phyloP scores from a whole-genome alignment of 257 asterid species.

The Echium plantagineum region DNA sequence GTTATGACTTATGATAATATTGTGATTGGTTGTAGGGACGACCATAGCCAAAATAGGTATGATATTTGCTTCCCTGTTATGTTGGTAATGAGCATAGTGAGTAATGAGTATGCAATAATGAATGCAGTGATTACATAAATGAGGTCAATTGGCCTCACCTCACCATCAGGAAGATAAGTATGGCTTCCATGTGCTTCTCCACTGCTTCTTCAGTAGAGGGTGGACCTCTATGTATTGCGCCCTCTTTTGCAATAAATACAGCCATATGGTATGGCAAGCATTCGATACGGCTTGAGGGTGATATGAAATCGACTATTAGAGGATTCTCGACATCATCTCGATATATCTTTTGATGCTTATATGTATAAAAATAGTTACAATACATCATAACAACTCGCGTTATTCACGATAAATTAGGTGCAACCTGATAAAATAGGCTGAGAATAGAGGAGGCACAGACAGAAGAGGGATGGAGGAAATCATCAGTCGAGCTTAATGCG shows the following conservation, averaged over 20 bases:
- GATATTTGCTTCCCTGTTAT: neutral
- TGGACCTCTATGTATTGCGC: neutral
- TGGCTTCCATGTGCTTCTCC: neutral
- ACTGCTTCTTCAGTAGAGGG: neutral
- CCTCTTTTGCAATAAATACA: neutral
- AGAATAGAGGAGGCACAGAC: too few species aligned
- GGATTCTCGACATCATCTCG: too few species aligned
- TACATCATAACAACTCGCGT: too few species aligned
- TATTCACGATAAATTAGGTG: too few species aligned
- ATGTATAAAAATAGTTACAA: too few species aligned
- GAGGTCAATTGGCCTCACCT: neutral
- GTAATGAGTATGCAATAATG: neutral
- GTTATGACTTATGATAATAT: neutral
- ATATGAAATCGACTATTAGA: too few species aligned
- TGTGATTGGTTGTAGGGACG: neutral
- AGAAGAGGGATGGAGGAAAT: too few species aligned
- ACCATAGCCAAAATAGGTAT: neutral
- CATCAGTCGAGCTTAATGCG: too few species aligned
- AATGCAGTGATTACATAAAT: neutral
- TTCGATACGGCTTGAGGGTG: too few species aligned
- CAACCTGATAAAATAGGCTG: too few species aligned
- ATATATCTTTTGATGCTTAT: too few species aligned
- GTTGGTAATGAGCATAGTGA: neutral
- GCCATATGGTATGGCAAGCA: neutral
- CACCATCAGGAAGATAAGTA: neutral